Conservation (phyloP, 73 alveolate genomes). For the Tetrahymena borealis region DNA sequence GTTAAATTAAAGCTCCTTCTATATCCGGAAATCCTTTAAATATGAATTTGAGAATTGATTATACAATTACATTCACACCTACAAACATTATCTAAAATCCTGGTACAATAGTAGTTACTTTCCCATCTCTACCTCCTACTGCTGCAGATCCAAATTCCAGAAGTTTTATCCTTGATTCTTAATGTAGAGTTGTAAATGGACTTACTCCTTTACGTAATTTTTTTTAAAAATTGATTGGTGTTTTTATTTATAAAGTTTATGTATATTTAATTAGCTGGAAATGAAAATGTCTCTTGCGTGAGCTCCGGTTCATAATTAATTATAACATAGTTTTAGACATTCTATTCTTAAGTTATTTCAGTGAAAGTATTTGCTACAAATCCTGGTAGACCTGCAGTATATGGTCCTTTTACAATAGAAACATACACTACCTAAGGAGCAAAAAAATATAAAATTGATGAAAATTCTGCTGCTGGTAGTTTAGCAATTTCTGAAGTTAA, state of each 20-base stretch:
- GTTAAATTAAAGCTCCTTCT: conserved; percentile 15
- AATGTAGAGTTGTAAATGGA: conserved; percentile 17
- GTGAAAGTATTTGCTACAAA: conserved; percentile 18
- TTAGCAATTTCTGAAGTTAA: conserved; percentile 8
- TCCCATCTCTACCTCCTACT: conserved; percentile 7
- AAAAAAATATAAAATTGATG: conserved; percentile 4
- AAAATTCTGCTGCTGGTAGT: conserved; percentile 15
- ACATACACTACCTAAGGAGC: not conserved
- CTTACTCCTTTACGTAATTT: not conserved
- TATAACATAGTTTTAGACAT: conserved; percentile 9
- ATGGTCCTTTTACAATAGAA: not conserved
- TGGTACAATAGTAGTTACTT: conserved; percentile 11
- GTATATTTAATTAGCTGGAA: not conserved
- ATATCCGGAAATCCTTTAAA: conserved; percentile 34
- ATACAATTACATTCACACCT: conserved; percentile 32
- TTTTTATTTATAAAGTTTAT: no score
- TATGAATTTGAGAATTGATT: conserved; percentile 30
- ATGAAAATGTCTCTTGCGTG: conserved; percentile 15
- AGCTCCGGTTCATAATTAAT: conserved; percentile 5
- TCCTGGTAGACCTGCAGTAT: conserved; percentile 18
- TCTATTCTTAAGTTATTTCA: conserved; percentile 6
- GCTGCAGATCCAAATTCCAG: not conserved
- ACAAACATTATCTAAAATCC: conserved; percentile 4
- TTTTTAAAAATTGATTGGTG: not conserved
- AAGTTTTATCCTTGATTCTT: conserved; percentile 4